Conservation (phyloP, 352 stramenopile genomes). For the Vaucheria bursata region DNA sequence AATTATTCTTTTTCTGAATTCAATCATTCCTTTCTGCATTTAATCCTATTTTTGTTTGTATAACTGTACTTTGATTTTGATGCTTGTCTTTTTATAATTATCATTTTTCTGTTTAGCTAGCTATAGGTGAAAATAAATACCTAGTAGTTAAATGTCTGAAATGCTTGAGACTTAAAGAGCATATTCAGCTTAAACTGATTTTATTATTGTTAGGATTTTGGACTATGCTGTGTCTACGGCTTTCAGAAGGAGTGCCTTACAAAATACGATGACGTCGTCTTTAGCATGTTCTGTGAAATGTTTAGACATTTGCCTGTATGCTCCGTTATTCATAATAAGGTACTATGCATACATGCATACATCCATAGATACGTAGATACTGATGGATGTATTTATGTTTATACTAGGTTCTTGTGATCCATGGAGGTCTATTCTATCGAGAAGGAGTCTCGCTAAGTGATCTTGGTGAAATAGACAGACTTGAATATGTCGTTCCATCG, state of each 20-base stretch:
- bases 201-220: slow-evolving; percentile 49
- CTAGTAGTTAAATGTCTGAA: no score
- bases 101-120: no score
- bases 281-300: slow-evolving; percentile 54
- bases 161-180: no score
- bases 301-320: slow-evolving; percentile 76
- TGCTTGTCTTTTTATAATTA: no score
- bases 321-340: slow-evolving; percentile 66
- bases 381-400: neutral
- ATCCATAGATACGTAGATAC: neutral
- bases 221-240: slow-evolving; percentile 54
- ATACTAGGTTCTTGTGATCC: slow-evolving; percentile 76
- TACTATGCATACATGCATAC: neutral
- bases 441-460: slow-evolving; percentile 79
- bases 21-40: no score
- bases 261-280: slow-evolving; percentile 47
- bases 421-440: slow-evolving; percentile 77
- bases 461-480: slow-evolving; percentile 53
- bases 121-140: no score
- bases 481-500: slow-evolving; percentile 43
- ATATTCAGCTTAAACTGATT: neutral
- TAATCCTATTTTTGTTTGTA: no score
- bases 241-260: slow-evolving; percentile 56
- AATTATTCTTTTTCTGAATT: no score
- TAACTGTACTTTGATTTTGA: neutral